Percentiles rank a stretch among this genome's conserved stretches.
Conservation (phyloP, 306 rosid genomes). For the Pachyrhizus erosus region DNA sequence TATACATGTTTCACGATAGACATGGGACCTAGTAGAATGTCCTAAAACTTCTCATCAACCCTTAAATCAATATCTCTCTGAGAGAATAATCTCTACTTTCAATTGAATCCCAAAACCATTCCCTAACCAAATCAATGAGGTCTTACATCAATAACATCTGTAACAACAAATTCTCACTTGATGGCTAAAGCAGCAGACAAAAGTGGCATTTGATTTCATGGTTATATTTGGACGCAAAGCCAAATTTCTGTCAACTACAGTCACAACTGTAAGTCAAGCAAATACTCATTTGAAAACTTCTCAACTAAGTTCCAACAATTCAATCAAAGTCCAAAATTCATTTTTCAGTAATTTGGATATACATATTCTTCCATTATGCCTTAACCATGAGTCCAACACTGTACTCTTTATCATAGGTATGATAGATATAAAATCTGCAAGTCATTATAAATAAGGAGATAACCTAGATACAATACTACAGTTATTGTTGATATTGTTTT, state of each 20-base stretch:
- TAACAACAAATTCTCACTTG: neutral
- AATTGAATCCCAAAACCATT: constrained; percentile 11
- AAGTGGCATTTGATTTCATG: constrained; percentile 8
- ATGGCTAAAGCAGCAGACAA: constrained; percentile 20
- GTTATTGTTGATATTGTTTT: neutral
- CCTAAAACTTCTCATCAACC: constrained; percentile 18
- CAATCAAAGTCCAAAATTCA: neutral
- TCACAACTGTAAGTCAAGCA: neutral
- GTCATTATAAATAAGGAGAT: neutral
- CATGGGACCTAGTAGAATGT: neutral
- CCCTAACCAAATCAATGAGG: neutral
- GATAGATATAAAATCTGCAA: neutral
- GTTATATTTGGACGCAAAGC: neutral
- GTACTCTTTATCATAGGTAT: neutral
- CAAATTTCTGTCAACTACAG: neutral
- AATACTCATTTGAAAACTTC: neutral
- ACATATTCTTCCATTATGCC: neutral
- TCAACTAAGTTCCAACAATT: neutral
- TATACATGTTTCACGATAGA: neutral
- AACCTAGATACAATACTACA: neutral
- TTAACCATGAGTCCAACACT: neutral
- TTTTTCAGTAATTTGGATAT: neutral
- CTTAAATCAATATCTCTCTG: constrained; percentile 23
- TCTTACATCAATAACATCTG: neutral
- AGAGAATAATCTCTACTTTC: neutral